Percentiles rank a stretch among this genome's conserved stretches.
Evolutionary conservation across 106 monocot genomes (phyloP).

Genomic region (Apostasia shenzhenica): DNA sequence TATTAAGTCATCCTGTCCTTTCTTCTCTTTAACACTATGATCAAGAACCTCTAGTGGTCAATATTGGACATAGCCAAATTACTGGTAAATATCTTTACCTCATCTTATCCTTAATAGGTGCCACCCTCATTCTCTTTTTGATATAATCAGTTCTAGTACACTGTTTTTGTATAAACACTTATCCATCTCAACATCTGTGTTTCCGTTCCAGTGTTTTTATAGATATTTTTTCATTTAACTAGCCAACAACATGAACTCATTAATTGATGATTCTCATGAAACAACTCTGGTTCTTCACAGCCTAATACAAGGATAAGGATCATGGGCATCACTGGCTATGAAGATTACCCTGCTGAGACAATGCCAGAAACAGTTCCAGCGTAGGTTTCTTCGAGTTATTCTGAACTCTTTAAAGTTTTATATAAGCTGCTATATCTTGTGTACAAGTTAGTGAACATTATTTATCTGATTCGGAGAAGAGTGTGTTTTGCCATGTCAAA

Average conservation of each 20-base stretch:
- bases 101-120: no score
- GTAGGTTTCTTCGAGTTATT: conserved; percentile 4
- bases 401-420: no score
- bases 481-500: background rate
- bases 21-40: no score
- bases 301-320: conserved; percentile 89
- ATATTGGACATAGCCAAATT: no score
- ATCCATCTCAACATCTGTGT: background rate
- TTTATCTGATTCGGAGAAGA: background rate
- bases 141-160: no score
- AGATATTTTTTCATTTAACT: no score
- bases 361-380: conserved; percentile 47
- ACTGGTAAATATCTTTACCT: no score
- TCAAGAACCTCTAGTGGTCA: no score
- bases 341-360: conserved; percentile 74
- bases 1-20: no score
- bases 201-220: no score
- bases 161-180: no score
- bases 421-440: background rate
- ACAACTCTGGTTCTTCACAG: conserved; percentile 22
- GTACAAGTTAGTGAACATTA: background rate
- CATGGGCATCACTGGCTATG: conserved; percentile 77
- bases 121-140: no score
- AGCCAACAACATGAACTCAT: background rate
- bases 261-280: background rate